Evolutionary conservation across 2,329 filamentous ascomycete genomes (phyloP).

Genomic region (Arachnopeziza araneosa): DNA sequence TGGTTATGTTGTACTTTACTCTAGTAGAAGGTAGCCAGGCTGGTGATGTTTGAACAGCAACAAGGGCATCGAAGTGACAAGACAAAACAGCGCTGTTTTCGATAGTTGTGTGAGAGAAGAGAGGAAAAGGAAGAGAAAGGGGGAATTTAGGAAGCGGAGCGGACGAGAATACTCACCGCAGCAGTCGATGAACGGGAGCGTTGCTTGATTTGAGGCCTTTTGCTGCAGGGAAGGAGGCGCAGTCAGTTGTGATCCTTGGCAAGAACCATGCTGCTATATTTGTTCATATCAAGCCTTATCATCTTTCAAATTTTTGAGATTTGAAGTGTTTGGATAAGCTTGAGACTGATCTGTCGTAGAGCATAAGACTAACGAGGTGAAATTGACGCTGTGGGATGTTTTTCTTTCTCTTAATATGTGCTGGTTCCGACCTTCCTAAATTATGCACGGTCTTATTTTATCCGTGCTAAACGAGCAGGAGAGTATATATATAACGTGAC

Average conservation of each 20-base stretch:
- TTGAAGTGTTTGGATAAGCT: background rate
- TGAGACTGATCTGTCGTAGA: background rate
- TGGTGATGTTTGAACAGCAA: background rate
- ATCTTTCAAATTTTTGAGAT: background rate
- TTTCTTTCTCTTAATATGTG: too few species aligned
- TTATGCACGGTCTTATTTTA: too few species aligned
- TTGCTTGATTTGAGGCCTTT: constrained; percentile 4
- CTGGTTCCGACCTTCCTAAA: too few species aligned
- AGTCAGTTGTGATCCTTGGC: constrained; percentile 3
- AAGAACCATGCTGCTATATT: background rate
- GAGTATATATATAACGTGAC: too few species aligned
- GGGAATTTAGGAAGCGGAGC: constrained; percentile 1
- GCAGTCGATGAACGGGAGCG: constrained; percentile 1
- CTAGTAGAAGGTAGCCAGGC: background rate
- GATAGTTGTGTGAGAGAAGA: background rate
- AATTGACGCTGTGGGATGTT: too few species aligned
- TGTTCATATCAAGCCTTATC: background rate
- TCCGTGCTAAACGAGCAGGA: too few species aligned
- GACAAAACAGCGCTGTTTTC: too few species aligned
- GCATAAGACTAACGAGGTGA: too few species aligned
- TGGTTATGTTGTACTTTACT: too few species aligned
- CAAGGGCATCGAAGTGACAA: too few species aligned
- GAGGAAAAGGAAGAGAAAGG: background rate
- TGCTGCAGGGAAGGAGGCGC: constrained; percentile 6
- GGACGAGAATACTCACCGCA: constrained; percentile 6